phyloP scores from a whole-genome alignment of 805 yeast species.

The Allodekkera sacchari region DNA sequence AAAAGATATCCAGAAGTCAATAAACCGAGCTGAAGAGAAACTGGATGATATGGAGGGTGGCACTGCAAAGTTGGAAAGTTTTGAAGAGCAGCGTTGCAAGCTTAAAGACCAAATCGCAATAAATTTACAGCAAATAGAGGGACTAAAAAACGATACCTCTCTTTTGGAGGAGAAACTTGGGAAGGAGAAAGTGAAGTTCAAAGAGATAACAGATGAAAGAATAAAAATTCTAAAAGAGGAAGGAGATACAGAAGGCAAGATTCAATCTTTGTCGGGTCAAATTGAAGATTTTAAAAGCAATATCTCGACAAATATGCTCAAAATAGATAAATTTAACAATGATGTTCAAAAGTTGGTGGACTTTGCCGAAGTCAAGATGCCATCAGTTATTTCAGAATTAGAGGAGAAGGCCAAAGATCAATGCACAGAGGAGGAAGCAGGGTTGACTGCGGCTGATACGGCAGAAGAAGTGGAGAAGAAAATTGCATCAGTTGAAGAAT shows the following conservation, averaged over 20 bases:
- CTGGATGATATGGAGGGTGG: conserved; percentile 38
- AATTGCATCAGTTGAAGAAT: conserved; percentile 35
- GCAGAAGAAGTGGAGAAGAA: conserved; percentile 42
- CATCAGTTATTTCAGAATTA: conserved; percentile 19
- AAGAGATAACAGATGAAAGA: conserved; percentile 7
- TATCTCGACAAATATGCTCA: conserved; percentile 1
- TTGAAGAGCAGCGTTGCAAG: conserved; percentile 26
- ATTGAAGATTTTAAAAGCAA: conserved; percentile 7
- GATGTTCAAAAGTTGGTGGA: conserved; percentile 18
- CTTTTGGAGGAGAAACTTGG: conserved; percentile 6
- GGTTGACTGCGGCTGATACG: conserved; percentile 30
- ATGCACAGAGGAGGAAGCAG: conserved; percentile 42
- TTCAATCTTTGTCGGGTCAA: conserved; percentile 18
- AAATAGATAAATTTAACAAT: not conserved
- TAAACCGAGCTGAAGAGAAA: conserved; percentile 28
- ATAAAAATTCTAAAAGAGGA: conserved; percentile 6
- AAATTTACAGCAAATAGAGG: conserved; percentile 13
- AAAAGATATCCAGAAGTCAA: conserved; percentile 13
- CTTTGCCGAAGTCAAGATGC: conserved; percentile 19
- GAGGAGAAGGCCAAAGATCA: conserved; percentile 27
- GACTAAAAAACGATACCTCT: conserved; percentile 13
- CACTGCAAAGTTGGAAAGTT: conserved; percentile 27
- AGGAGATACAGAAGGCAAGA: conserved; percentile 5
- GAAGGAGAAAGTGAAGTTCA: conserved; percentile 8
- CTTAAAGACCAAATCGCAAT: conserved; percentile 22